Conservation (phyloP, 768 basidiomycete genomes). For the Wakefieldia striispora region DNA sequence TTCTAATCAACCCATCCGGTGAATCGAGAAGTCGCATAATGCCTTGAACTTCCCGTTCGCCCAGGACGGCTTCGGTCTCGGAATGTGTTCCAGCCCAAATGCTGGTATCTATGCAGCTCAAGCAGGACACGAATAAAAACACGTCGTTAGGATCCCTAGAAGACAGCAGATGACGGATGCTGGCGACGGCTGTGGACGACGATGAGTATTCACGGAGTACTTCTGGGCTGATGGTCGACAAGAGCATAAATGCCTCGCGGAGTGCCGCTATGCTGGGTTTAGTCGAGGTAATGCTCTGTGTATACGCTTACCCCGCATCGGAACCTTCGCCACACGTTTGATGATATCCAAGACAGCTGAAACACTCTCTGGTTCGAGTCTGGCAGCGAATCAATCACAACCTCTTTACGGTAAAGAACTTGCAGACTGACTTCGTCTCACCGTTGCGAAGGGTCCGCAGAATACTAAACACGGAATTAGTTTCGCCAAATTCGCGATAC, state of each 20-base stretch:
- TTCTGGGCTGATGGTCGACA: conserved; percentile 24
- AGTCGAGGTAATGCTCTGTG: conserved; percentile 6
- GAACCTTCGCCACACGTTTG: conserved; percentile 17
- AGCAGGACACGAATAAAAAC: conserved; percentile 64
- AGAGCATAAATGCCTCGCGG: conserved; percentile 33
- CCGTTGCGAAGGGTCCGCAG: conserved; percentile 24
- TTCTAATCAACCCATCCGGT: conserved; percentile 54
- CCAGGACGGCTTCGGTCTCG: conserved; percentile 51
- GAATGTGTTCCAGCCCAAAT: conserved; percentile 68
- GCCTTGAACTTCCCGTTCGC: conserved; percentile 70
- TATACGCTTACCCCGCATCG: conserved; percentile 24
- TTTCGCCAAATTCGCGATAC: conserved; percentile 9
- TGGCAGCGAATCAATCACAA: conserved; percentile 5
- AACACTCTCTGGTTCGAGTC: conserved; percentile 22
- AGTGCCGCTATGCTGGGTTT: conserved; percentile 29
- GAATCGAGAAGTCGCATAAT: conserved; percentile 69
- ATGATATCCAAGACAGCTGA: conserved; percentile 27
- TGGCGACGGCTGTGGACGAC: conserved; percentile 35
- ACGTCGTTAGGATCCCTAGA: conserved; percentile 59
- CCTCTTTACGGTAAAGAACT: background rate
- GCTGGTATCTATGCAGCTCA: conserved; percentile 53
- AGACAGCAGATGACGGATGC: conserved; percentile 56
- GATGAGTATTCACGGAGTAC: conserved; percentile 15
- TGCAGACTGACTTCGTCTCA: conserved; percentile 21
- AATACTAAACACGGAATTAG: conserved; percentile 7